Percentiles rank a stretch among this genome's conserved stretches.
These are phyloP conservation scores for Dictyostelium discoideum DNA, from an alignment of 78 protist genomes.

Conservation along the genomic window DNA sequence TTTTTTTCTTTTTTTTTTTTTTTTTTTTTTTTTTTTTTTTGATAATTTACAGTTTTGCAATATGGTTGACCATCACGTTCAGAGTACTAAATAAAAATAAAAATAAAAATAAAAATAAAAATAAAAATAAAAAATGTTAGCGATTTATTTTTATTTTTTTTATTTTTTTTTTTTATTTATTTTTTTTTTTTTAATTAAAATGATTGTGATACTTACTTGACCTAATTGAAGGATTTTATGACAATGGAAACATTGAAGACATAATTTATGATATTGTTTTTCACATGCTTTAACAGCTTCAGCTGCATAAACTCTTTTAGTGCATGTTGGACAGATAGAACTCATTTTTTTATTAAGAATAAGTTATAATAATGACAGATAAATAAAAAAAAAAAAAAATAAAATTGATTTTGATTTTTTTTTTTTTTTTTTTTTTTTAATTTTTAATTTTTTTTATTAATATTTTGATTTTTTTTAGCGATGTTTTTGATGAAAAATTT, in stretches of 20 bases:
- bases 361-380: no score
- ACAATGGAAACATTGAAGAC: conserved; percentile 54
- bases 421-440: no score
- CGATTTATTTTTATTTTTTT: background rate
- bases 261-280: background rate
- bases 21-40: background rate
- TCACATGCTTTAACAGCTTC: background rate
- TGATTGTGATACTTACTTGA: background rate
- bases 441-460: no score
- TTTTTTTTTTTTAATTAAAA: background rate
- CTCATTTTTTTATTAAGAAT: background rate
- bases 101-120: background rate
- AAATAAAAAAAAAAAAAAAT: no score
- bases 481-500: background rate
- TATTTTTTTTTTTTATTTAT: background rate
- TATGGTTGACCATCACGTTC: conserved; percentile 55
- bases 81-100: background rate
- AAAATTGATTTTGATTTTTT: no score
- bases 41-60: conserved; percentile 44
- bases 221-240: background rate
- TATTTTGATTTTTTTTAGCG: background rate
- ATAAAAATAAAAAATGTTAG: background rate
- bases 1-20: background rate
- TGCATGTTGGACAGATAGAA: conserved; percentile 15
- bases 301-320: conserved; percentile 16